Evolutionary conservation across 2,329 filamentous ascomycete genomes (phyloP).

Genomic region (Fusarium buharicum): DNA sequence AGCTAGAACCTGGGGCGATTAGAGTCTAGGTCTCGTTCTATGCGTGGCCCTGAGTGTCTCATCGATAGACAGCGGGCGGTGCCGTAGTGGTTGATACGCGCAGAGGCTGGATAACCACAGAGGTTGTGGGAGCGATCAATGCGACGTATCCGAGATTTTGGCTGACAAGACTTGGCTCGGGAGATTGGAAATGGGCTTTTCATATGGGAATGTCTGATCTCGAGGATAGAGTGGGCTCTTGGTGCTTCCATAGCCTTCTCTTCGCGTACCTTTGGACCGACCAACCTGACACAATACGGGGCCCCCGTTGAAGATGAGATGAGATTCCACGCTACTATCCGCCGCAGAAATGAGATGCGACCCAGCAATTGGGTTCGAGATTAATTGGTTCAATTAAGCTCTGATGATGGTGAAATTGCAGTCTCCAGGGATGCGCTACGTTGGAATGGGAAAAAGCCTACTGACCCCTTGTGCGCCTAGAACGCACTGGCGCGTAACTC

Average conservation of each 20-base stretch:
- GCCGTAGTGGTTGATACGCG: constrained; percentile 70
- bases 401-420: constrained; percentile 29
- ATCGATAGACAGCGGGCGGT: constrained; percentile 70
- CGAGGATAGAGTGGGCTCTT: constrained; percentile 4
- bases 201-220: constrained; percentile 5
- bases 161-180: constrained; percentile 5
- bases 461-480: constrained; percentile 5
- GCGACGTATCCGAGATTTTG: constrained; percentile 52
- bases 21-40: constrained; percentile 69
- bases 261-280: neutral
- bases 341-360: no score
- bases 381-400: constrained; percentile 37
- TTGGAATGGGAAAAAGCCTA: constrained; percentile 26
- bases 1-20: constrained; percentile 61
- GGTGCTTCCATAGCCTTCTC: constrained; percentile 22
- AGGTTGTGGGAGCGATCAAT: constrained; percentile 65
- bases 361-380: constrained; percentile 13
- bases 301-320: constrained; percentile 17
- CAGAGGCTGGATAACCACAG: constrained; percentile 71
- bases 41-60: constrained; percentile 69
- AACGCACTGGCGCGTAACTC: constrained; percentile 13
- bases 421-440: constrained; percentile 11
- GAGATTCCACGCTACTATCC: constrained; percentile 16
- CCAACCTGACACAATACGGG: constrained; percentile 21
- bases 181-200: constrained; percentile 6